Base-by-base conservation (phyloP, 2,329 filamentous ascomycete genomes). In the Epichloe elymi region DNA sequence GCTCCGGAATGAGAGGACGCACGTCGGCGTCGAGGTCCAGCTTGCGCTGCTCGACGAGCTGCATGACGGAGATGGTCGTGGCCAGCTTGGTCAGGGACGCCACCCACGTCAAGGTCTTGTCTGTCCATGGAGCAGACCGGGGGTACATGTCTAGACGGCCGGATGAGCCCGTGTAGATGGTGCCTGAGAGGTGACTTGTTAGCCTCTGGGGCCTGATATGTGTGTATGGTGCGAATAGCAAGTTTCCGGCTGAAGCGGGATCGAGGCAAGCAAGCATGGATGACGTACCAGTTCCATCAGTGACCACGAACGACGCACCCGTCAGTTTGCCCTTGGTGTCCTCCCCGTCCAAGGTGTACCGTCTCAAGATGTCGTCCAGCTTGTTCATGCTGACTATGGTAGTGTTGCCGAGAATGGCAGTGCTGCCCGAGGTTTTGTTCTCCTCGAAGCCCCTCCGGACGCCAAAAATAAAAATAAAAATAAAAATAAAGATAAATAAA, bases 61-160 rank as follows among this genome's bases (percentile, higher is more conserved):
- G 69, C 59, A 74, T 61, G 19, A 71, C 37, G 46, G 59, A 61
- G 0, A 63, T 64, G 5, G 61, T 57, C 0, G 70, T 70, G 43
- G 68, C 55, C n/a, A 73, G 59, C 57, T 74, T 73, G 52, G 69
- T 72, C 57, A 71, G 52, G n/a, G 70, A 73, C 8, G 70, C 70
- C 12, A 65, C 59, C 59, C 61, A 69, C 19, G 62, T 61, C 43
- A 72, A 65, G 1, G 69, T 62, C 39, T 62, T 54, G 1, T 55
- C 46, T 2, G 54, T 55, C 57, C 69, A 74, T 0, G 56, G 51
- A 0, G 57, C 51, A 1, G 70, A 63, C 20, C 54, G 49, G 2
- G 2, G 20, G 15, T 63, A 54, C n/a, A 68, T 55, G 39, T 57
- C 61, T 37, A 61, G 61, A 6, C 67, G 65, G 5, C 70, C 70